Conservation (phyloP, 495 filamentous ascomycete genomes). For the Lophium mytilinum region DNA sequence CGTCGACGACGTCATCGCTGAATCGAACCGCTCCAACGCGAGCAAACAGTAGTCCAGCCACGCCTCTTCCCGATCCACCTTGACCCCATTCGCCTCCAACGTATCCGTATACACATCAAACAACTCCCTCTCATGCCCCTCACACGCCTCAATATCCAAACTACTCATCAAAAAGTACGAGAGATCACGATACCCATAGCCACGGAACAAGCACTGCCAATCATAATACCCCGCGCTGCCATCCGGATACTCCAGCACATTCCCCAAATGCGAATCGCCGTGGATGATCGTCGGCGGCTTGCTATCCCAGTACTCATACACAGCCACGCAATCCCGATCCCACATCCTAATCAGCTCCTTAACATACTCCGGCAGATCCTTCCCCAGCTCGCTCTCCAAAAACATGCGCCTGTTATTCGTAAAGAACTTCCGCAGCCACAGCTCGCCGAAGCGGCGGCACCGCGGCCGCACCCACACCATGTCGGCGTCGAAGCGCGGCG, state of each 20-base stretch:
- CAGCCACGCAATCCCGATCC: not conserved
- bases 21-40: not conserved
- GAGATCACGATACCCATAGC: not conserved
- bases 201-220: not conserved
- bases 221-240: not conserved
- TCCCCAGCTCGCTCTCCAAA: not conserved
- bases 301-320: not conserved
- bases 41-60: not conserved
- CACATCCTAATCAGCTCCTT: not conserved
- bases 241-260: not conserved
- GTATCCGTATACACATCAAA: not conserved
- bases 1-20: not conserved
- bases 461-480: not conserved
- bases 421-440: not conserved
- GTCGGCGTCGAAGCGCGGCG: not conserved
- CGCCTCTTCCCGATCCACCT: not conserved
- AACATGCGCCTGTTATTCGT: not conserved
- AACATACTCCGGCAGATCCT: not conserved
- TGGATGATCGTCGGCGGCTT: not conserved
- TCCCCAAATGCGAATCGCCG: not conserved
- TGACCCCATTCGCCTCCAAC: not conserved
- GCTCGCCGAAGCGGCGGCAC: not conserved
- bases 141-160: not conserved
- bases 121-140: not conserved
- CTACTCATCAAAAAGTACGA: not conserved